Conservation (phyloP, 164 flowering plant species). For the Annona cherimola region DNA sequence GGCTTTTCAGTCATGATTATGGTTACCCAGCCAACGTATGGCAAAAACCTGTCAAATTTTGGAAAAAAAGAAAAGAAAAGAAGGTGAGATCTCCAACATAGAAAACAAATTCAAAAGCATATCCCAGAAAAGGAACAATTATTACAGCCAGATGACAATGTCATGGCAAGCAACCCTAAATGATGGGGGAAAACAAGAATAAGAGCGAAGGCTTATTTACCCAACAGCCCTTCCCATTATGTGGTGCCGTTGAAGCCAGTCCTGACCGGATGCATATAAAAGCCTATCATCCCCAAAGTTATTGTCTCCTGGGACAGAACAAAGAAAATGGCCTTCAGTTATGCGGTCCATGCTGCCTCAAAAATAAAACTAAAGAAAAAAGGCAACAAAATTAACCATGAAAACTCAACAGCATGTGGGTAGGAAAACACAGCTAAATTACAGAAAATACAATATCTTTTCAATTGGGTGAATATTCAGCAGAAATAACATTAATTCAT, state of each 20-base stretch:
- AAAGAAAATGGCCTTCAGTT: background rate
- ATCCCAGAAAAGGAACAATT: background rate
- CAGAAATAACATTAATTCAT: background rate
- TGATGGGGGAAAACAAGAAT: background rate
- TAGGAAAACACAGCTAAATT: too few species aligned
- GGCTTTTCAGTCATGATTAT: conserved; percentile 33
- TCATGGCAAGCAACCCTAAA: background rate
- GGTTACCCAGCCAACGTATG: conserved; percentile 31
- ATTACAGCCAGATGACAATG: background rate
- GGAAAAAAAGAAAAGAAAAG: background rate
- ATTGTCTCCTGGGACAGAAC: conserved; percentile 41
- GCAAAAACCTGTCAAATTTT: conserved; percentile 22
- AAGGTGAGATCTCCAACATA: background rate
- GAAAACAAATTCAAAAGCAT: background rate
- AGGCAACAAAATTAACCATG: background rate
- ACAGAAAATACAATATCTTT: too few species aligned
- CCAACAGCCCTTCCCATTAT: conserved; percentile 76
- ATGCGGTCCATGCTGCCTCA: background rate
- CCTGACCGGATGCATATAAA: conserved; percentile 58
- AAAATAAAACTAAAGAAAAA: background rate
- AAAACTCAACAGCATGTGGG: too few species aligned
- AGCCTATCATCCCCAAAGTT: conserved; percentile 48
- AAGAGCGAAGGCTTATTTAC: conserved; percentile 25
- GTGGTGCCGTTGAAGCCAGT: conserved; percentile 59
- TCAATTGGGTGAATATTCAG: too few species aligned